Evolutionary conservation across 2,329 filamentous ascomycete species (phyloP), one percentile per base, ranked within the genome.

Genomic region (Plenodomus tracheiphilus): DNA sequence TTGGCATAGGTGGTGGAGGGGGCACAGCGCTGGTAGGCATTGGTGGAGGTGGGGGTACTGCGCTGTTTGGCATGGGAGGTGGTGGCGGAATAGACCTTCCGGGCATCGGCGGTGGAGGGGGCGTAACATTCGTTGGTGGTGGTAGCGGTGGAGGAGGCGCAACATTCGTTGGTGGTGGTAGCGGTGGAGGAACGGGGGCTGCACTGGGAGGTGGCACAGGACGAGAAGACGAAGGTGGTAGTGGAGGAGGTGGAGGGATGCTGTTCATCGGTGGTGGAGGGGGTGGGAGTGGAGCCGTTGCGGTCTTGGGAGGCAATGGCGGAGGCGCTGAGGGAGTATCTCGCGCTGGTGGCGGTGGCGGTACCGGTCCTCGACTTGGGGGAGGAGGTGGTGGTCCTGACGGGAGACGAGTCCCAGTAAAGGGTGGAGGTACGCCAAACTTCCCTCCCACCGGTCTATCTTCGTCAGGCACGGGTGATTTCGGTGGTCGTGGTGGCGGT

Each of bases 401-500:
- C 3, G 81, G 77, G 25, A 74, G 61, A 22, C 83, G 76, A 54
- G 86, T 84, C 39, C 88, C 87, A 41, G 81, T 67, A 64, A 95
- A 95, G 2, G 89, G 85, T 6, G 92, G 91, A 46, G 92, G 91
- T 5, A 96, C 89, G 28, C 82, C 84, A 64, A 90, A 91, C 58
- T 79, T 87, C 44, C 82, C 79, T 30, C 73, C 74, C 17, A 77
- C 72, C 39, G 80, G 78, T 46, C 83, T 80, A 11, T 68, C 60
- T 13, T 78, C 76, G 20, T 91, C 88, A 35, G 90, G 86, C 43
- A 90, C 75, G 1, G 77, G 77, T 38, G 75, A 75, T 62, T 81
- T 81, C 1, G 77, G 73, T 16, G 79, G 77, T 44, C 77, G 68
- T 15, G 79, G 85, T 10, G 87, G 86, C 32, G 87, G 86, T 19